Evolutionary conservation across 108 stramenopile genomes (phyloP), one percentile per base, ranked within the genome.

Genomic region (Cylindrotheca closterium): DNA sequence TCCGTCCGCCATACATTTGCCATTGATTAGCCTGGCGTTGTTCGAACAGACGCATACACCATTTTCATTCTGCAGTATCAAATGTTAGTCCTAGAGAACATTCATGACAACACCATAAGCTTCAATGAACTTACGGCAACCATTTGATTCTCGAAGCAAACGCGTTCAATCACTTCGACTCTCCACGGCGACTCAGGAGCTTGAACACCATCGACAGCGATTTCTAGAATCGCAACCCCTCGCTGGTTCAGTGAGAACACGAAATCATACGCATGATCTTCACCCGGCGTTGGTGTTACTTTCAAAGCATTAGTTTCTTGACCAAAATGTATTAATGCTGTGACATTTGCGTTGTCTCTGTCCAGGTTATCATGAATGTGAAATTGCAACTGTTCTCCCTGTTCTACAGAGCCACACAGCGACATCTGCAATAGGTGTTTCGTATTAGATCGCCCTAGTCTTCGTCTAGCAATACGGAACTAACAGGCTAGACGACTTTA

Each of bases 181-280:
- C 60, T 25, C 46, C 47, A 49, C 5, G 60, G 60, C 46, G 47
- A 49, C 47, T 62, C 60, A 5, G 60, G 60, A 10, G 47, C 30
- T 29, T 62, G 60, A 23, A 47, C 47, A 4, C 46, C 60, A 26
- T 51, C 46, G 5, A 28, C 47, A 29, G 30, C 26, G 24, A 62
- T 7, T 46, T 62, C 60, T 18, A 62, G 18, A 23, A 62, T 19
- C 15, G 19, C 15, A 5, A 45, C 18, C n/a, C 23, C 37, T 42
- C 15, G 7, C 10, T 15, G 37, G 10, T 15, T 15, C 7, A 10
- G 15, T 10, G 37, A 42, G 37, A 42, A 42, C 7, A 42, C 10
- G 37, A 42, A 42, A 42, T 42, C 37, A 15, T 42, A 42, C 15
- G 37, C 37, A 42, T 42, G 15, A 7, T 7, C 10, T 15, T 42